These are phyloP conservation scores for Vitis labrusca DNA, from an alignment of 164 flowering plant genomes.

Conservation along the genomic window DNA sequence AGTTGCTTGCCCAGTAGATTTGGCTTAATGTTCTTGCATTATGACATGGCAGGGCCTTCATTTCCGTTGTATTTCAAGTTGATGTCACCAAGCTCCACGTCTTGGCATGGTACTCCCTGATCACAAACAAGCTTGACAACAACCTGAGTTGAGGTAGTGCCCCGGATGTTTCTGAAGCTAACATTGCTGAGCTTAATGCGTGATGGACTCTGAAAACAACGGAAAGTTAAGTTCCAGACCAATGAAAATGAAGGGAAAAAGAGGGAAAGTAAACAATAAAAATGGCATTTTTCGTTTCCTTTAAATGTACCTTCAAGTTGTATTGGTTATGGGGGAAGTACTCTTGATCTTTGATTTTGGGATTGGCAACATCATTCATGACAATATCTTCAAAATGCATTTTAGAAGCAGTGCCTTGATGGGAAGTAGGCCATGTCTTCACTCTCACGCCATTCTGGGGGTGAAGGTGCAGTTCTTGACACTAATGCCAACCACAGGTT, in stretches of 20 bases:
- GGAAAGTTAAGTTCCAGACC: neutral
- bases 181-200: conserved; percentile 30
- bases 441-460: neutral
- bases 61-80: conserved; percentile 16
- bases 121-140: conserved; percentile 42
- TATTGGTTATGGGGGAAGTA: neutral
- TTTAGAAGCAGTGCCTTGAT: neutral
- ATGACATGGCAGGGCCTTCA: conserved; percentile 1
- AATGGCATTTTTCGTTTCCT: no score
- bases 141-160: conserved; percentile 18
- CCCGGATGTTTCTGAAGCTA: conserved; percentile 27
- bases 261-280: no score
- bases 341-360: conserved; percentile 27
- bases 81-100: conserved; percentile 26
- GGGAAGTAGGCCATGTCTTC: conserved; percentile 12
- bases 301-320: conserved; percentile 5
- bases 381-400: conserved; percentile 15
- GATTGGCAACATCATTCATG: conserved; percentile 22
- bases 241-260: no score
- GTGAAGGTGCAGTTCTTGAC: conserved; percentile 17
- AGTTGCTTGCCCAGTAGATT: no score
- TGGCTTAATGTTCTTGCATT: no score
- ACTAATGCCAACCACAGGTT: conserved; percentile 5
- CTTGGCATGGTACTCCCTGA: conserved; percentile 22
- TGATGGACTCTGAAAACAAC: neutral